These are phyloP conservation scores for Emmonsiellopsis sp. DNA, from an alignment of 2,329 filamentous ascomycete species.

Conservation along the genomic window DNA sequence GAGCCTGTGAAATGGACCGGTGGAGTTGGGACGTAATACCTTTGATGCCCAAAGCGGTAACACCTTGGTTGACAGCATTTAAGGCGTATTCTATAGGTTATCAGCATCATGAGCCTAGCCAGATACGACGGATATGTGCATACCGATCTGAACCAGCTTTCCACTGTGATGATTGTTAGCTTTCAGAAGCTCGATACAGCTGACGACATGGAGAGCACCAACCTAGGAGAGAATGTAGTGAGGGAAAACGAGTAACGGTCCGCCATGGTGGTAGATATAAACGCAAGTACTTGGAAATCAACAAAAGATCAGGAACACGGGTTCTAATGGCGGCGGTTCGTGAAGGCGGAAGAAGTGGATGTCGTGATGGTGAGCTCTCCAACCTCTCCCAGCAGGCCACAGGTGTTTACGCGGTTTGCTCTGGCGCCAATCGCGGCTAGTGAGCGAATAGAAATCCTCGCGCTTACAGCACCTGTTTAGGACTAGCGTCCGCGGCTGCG, in stretches of 20 bases:
- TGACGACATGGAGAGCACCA: conserved; percentile 33
- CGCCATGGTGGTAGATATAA: conserved; percentile 57
- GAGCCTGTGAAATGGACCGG: conserved; percentile 3
- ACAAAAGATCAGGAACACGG: not conserved
- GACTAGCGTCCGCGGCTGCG: not conserved
- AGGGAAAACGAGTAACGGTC: conserved; percentile 99
- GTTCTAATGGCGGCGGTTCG: not conserved
- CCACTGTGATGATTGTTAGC: conserved; percentile 57
- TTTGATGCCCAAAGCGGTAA: conserved; percentile 97
- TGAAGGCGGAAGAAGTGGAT: not conserved
- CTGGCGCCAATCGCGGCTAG: not conserved
- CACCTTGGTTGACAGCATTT: conserved; percentile 98
- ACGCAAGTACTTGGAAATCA: conserved; percentile 12
- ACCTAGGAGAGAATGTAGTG: conserved; percentile 99
- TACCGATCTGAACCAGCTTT: conserved; percentile 98
- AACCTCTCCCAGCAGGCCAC: not conserved
- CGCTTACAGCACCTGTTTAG: not conserved
- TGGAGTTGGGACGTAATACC: conserved; percentile 43
- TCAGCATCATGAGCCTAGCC: conserved; percentile 8
- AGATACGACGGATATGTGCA: conserved; percentile 14
- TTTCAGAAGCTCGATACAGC: conserved; percentile 11
- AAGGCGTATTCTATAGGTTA: conserved; percentile 78
- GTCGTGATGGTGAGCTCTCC: not conserved
- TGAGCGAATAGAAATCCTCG: not conserved
- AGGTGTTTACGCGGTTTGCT: conserved; percentile 1